Conservation (phyloP, 257 asterid genomes). For the Solanum neorickii region DNA sequence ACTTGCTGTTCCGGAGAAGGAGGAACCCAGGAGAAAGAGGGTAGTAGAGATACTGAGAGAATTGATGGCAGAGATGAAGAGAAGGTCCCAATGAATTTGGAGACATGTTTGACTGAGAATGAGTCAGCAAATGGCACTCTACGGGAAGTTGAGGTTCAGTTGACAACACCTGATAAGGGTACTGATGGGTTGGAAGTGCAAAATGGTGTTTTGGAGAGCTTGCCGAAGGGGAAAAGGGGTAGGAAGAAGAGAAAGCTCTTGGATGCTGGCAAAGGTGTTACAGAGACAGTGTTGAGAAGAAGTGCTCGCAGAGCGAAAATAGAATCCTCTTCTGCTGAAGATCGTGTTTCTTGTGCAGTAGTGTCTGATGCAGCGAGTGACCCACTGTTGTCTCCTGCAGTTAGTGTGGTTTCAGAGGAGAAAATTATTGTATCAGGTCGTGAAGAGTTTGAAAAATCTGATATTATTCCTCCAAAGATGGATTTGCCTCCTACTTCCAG, state of each 20-base stretch:
- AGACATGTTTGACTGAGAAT: neutral
- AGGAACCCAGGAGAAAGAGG: neutral
- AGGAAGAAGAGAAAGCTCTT: conserved; percentile 38
- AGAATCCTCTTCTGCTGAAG: conserved; percentile 25
- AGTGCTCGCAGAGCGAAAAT: conserved; percentile 70
- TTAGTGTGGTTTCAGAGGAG: conserved; percentile 51
- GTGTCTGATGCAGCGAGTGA: conserved; percentile 22
- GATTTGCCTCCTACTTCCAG: conserved; percentile 71
- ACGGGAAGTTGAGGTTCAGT: conserved; percentile 4
- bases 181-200: conserved; percentile 13
- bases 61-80: neutral
- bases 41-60: neutral
- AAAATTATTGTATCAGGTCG: conserved; percentile 14
- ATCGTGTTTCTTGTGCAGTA: conserved; percentile 17
- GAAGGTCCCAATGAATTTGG: neutral
- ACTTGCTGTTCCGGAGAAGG: neutral
- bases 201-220: conserved; percentile 22
- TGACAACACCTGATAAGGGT: neutral
- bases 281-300: conserved; percentile 72
- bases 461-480: conserved; percentile 43
- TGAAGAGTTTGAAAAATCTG: conserved; percentile 13
- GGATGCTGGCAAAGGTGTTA: conserved; percentile 16
- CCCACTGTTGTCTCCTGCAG: conserved; percentile 43
- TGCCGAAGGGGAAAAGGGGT: conserved; percentile 34
- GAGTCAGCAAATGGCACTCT: neutral